phyloP scores from a whole-genome alignment of 1,139 yeast genomes.

The Wickerhamiella pararugosa region DNA sequence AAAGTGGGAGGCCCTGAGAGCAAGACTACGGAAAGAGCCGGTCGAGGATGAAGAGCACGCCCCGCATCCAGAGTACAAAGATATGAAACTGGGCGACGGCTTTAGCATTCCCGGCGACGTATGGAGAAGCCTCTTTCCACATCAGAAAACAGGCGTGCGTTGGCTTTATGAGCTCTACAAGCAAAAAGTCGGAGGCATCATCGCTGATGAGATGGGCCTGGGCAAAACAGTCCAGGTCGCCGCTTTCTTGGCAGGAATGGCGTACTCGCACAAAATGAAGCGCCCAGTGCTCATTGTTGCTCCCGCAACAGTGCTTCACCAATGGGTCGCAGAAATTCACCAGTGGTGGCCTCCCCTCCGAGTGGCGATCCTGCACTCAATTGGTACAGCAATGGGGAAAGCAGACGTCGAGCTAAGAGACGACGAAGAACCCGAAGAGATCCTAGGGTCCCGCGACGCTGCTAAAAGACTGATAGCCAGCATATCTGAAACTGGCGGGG shows the following conservation, averaged over 20 bases:
- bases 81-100: slow-evolving; percentile 46
- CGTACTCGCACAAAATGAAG: slow-evolving; percentile 60
- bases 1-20: slow-evolving; percentile 38
- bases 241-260: slow-evolving; percentile 79
- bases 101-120: slow-evolving; percentile 84
- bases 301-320: slow-evolving; percentile 91
- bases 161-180: slow-evolving; percentile 68
- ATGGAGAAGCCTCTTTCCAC: slow-evolving; percentile 72
- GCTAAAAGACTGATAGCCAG: slow-evolving; percentile 20
- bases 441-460: slow-evolving; percentile 13
- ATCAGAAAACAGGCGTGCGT: slow-evolving; percentile 76
- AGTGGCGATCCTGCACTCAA: slow-evolving; percentile 74
- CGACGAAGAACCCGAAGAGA: slow-evolving; percentile 17
- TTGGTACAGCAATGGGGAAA: slow-evolving; percentile 74
- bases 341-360: slow-evolving; percentile 97
- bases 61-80: slow-evolving; percentile 67
- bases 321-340: slow-evolving; percentile 93
- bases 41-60: slow-evolving; percentile 11
- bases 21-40: slow-evolving; percentile 17
- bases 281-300: slow-evolving; percentile 73
- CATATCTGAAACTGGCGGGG: slow-evolving; percentile 44
- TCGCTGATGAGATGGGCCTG: slow-evolving; percentile 96
- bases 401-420: slow-evolving; percentile 31
- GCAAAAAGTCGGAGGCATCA: slow-evolving; percentile 84
- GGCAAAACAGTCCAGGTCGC: slow-evolving; percentile 92